Conservation (phyloP, 768 basidiomycete genomes). For the Cyathus striatus region DNA sequence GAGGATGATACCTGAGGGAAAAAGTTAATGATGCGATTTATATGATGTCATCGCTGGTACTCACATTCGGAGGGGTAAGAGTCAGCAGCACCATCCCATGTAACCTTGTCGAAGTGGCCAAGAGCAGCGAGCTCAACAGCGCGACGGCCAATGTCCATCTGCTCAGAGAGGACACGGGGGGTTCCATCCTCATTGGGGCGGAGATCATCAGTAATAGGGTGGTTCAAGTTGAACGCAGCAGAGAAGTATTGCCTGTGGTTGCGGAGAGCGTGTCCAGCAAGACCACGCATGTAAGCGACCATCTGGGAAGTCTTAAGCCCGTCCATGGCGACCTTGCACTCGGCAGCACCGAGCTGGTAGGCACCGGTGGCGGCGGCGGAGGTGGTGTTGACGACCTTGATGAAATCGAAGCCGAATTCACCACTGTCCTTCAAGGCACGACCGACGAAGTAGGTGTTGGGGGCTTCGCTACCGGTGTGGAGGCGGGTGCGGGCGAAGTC, state of each 20-base stretch:
- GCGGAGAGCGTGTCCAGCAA: not conserved
- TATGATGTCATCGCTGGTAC: not conserved
- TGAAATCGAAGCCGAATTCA: not conserved
- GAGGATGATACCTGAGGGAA: not conserved
- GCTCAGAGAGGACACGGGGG: not conserved
- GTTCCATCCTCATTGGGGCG: not conserved
- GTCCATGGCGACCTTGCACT: not conserved
- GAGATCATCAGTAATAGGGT: not conserved
- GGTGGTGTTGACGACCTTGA: not conserved
- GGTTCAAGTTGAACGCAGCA: not conserved
- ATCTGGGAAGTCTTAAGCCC: not conserved
- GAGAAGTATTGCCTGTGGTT: not conserved
- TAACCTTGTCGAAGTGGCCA: not conserved
- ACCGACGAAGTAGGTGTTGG: not conserved
- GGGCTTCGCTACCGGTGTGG: not conserved
- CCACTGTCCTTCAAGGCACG: not conserved
- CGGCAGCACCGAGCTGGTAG: not conserved
- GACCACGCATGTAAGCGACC: not conserved
- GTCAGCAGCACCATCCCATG: not conserved
- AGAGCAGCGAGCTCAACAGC: not conserved
- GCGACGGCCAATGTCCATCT: not conserved
- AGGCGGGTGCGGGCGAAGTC: not conserved
- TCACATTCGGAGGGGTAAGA: not conserved
- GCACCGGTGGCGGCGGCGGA: not conserved
- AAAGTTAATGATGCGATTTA: not conserved